A percentile compares a stretch with the other conserved stretches of the same genome.
Conservation (phyloP, 2,329 filamentous ascomycete genomes). For the Fusarium sp. region DNA sequence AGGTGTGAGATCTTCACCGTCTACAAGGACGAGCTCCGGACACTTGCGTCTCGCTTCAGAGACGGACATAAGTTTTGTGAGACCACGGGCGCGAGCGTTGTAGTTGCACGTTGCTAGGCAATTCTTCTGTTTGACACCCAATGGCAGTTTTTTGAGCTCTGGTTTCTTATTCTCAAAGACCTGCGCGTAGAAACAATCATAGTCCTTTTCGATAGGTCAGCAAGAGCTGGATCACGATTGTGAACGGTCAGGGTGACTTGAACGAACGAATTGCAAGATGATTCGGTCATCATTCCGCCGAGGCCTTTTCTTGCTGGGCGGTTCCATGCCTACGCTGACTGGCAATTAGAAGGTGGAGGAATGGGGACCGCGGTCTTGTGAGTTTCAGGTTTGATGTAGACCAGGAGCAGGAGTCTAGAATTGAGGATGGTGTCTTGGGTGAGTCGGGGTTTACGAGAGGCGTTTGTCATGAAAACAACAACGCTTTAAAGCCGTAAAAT, state of each 20-base stretch:
- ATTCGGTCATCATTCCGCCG: slow-evolving; percentile 72
- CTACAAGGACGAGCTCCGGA: slow-evolving; percentile 84
- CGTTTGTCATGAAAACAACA: neutral
- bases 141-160: slow-evolving; percentile 74
- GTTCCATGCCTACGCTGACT: slow-evolving; percentile 46
- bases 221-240: slow-evolving; percentile 19
- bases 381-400: slow-evolving; percentile 27
- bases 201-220: slow-evolving; percentile 63
- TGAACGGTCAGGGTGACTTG: neutral
- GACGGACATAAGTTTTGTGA: slow-evolving; percentile 87
- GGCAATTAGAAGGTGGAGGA: neutral
- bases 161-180: slow-evolving; percentile 88
- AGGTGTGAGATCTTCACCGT: slow-evolving; percentile 86
- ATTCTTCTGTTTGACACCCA: slow-evolving; percentile 92
- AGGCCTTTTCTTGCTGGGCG: slow-evolving; percentile 49
- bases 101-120: slow-evolving; percentile 97
- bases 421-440: neutral
- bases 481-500: neutral
- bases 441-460: neutral
- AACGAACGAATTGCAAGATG: slow-evolving; percentile 83
- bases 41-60: slow-evolving; percentile 82
- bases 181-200: slow-evolving; percentile 95
- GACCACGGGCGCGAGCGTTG: slow-evolving; percentile 78
- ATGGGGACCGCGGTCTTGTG: slow-evolving; percentile 11
- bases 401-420: neutral